phyloP scores from a whole-genome alignment of 495 filamentous ascomycete genomes.

The Trichoderma orchidacearum region DNA sequence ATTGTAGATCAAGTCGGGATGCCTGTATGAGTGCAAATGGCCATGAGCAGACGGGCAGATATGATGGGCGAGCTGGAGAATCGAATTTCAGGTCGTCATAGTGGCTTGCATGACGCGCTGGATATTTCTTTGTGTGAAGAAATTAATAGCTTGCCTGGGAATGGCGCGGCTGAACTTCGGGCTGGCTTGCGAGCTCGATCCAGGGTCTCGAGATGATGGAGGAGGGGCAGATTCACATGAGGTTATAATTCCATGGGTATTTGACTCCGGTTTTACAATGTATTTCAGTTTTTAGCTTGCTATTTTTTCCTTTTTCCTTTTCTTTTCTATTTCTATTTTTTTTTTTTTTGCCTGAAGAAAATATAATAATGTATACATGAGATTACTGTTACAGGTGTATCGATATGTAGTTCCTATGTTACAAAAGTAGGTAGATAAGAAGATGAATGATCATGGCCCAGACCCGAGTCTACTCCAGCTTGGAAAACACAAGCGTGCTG shows the following conservation, averaged over 20 bases:
- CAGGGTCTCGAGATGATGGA: not conserved
- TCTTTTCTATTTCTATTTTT: too few relatives aligned
- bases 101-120: not conserved
- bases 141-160: not conserved
- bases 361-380: too few relatives aligned
- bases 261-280: too few relatives aligned
- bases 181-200: not conserved
- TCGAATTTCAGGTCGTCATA: not conserved
- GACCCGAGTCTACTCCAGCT: conserved; percentile 14
- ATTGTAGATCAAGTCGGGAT: not conserved
- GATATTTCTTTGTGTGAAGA: not conserved
- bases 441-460: not conserved
- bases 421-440: too few relatives aligned
- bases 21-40: not conserved
- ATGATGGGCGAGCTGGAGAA: not conserved
- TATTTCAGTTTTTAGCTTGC: too few relatives aligned
- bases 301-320: too few relatives aligned
- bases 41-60: not conserved
- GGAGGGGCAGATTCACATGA: not conserved
- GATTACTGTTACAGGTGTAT: too few relatives aligned
- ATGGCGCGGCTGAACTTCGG: not conserved
- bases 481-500: conserved; percentile 72
- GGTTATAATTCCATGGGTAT: too few relatives aligned
- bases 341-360: too few relatives aligned
- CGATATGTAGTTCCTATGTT: too few relatives aligned